A percentile compares a stretch with the other conserved stretches of the same genome.
These are phyloP conservation scores for Gleditsia sinensis DNA, from an alignment of 306 rosid genomes.

Conservation along the genomic window DNA sequence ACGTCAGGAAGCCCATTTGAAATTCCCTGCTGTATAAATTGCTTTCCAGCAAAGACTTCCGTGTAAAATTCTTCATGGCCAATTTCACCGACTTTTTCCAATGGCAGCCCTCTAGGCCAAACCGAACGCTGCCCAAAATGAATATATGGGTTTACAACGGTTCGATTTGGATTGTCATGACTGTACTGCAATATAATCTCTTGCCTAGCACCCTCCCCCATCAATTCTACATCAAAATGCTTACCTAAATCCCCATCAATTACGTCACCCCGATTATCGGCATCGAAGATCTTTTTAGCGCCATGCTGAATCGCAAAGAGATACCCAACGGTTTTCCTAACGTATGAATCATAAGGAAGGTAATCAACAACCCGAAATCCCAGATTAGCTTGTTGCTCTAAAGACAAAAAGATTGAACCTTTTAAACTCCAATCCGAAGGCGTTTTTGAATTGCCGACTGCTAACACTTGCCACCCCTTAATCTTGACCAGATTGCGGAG, in stretches of 20 bases:
- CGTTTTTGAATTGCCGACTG: conserved; percentile 77
- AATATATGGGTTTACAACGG: conserved; percentile 80
- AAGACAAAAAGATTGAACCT: conserved; percentile 87
- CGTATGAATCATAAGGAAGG: conserved; percentile 85
- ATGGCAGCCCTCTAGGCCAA: conserved; percentile 97
- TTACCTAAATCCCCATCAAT: conserved; percentile 86
- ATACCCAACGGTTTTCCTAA: conserved; percentile 91
- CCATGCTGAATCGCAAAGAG: conserved; percentile 96
- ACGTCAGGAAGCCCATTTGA: conserved; percentile 96
- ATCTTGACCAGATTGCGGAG: conserved; percentile 65
- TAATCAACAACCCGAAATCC: conserved; percentile 85
- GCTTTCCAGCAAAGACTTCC: conserved; percentile 87
- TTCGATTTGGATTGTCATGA: conserved; percentile 84
- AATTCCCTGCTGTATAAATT: conserved; percentile 91
- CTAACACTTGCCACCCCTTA: conserved; percentile 90
- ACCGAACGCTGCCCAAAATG: conserved; percentile 98
- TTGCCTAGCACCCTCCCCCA: conserved; percentile 86
- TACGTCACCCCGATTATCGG: conserved; percentile 95
- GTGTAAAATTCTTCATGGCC: conserved; percentile 91
- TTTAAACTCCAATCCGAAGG: conserved; percentile 89
- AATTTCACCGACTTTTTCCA: conserved; percentile 90
- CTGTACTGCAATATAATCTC: conserved; percentile 83
- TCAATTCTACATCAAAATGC: conserved; percentile 85
- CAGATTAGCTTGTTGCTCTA: conserved; percentile 76
- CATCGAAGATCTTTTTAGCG: conserved; percentile 86